Percentiles rank a stretch among this genome's conserved stretches.
Conservation (phyloP, 2,329 filamentous ascomycete species). For the Pyrenophora graminea region DNA sequence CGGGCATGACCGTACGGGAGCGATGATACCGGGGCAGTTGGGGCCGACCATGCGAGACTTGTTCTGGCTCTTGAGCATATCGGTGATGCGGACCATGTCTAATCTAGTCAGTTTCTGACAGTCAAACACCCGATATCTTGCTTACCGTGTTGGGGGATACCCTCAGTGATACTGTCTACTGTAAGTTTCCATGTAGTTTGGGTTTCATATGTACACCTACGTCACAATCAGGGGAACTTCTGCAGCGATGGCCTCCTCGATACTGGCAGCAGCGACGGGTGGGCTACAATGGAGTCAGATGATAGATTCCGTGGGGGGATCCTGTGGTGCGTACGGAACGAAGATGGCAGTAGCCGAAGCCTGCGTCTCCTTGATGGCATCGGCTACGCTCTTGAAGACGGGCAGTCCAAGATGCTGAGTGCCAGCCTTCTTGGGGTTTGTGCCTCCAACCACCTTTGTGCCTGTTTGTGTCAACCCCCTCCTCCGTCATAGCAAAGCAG, state of each 20-base stretch:
- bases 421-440: constrained; percentile 98
- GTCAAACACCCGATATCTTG: background rate
- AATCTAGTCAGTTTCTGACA: constrained; percentile 22
- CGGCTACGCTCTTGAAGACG: constrained; percentile 86
- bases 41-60: constrained; percentile 97
- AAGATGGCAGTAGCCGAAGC: constrained; percentile 94
- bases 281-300: constrained; percentile 62
- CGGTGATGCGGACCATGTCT: constrained; percentile 99
- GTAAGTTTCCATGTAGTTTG: constrained; percentile 31
- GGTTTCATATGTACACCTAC: constrained; percentile 46
- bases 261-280: constrained; percentile 87
- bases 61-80: constrained; percentile 94
- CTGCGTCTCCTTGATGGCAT: constrained; percentile 87
- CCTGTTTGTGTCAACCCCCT: constrained; percentile 58
- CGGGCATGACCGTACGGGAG: constrained; percentile 55
- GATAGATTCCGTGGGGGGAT: background rate
- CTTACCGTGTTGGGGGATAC: constrained; percentile 93
- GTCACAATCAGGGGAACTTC: constrained; percentile 95
- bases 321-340: constrained; percentile 70
- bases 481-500: constrained; percentile 19
- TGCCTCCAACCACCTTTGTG: constrained; percentile 96
- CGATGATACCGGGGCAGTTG: constrained; percentile 98
- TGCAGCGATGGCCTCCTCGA: constrained; percentile 92
- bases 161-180: constrained; percentile 77
- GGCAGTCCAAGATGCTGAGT: constrained; percentile 85